These are phyloP conservation scores for Penicillium nucicola DNA, from an alignment of 495 filamentous ascomycete species.

Conservation along the genomic window DNA sequence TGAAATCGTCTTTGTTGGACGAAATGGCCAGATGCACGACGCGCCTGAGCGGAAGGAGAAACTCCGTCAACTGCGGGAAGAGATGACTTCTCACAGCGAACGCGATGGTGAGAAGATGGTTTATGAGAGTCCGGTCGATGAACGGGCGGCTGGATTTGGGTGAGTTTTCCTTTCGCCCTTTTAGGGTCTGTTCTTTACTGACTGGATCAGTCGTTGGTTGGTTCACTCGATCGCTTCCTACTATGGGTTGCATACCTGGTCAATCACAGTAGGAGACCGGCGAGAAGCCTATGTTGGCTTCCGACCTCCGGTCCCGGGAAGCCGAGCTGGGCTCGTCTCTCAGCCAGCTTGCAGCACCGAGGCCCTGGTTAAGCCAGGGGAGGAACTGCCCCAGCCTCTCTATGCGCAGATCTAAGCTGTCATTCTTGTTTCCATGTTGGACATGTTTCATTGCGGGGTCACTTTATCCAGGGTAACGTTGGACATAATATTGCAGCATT, in stretches of 20 bases:
- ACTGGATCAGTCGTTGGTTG: conserved; percentile 70
- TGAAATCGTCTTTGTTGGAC: conserved; percentile 90
- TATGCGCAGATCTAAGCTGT: conserved; percentile 56
- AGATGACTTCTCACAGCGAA: conserved; percentile 43
- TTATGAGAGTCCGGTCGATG: conserved; percentile 70
- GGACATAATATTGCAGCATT: not conserved
- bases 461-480: not conserved
- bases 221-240: conserved; percentile 91
- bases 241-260: conserved; percentile 86
- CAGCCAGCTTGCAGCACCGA: conserved; percentile 25
- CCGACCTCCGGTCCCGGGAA: conserved; percentile 35
- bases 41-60: conserved; percentile 38
- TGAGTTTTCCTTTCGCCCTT: conserved; percentile 43
- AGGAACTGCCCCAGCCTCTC: conserved; percentile 56
- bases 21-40: conserved; percentile 71
- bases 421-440: not conserved
- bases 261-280: conserved; percentile 69
- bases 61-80: conserved; percentile 31
- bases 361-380: conserved; percentile 34
- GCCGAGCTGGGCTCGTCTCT: conserved; percentile 25
- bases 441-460: not conserved
- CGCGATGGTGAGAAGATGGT: conserved; percentile 68
- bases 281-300: conserved; percentile 90
- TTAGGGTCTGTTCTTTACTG: not conserved
- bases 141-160: conserved; percentile 77